Evolutionary conservation across 805 yeast genomes (phyloP), one percentile per base, ranked within the genome.

Genomic region (Candida pini): DNA sequence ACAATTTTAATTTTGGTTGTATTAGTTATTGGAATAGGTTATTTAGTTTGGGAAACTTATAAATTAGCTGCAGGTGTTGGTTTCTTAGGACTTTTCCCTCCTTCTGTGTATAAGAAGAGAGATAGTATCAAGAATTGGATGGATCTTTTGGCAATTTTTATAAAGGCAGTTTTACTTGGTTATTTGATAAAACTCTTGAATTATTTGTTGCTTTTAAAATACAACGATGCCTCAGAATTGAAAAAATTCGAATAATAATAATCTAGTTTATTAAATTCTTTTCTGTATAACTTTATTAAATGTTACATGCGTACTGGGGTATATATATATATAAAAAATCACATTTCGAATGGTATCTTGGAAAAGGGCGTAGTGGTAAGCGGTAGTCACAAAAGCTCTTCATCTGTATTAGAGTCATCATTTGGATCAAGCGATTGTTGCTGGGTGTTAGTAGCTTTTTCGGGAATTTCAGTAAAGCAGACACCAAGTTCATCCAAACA

Each of bases 401-500:
- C n/a, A n/a, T n/a, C n/a, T n/a, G n/a, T n/a, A n/a, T n/a, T n/a
- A n/a, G n/a, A n/a, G n/a, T n/a, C n/a, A n/a, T n/a, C n/a, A n/a
- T n/a, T n/a, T n/a, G n/a, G n/a, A n/a, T n/a, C n/a, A n/a, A n/a
- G n/a, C n/a, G n/a, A n/a, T n/a, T n/a, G n/a, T n/a, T n/a, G n/a
- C n/a, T n/a, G n/a, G n/a, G n/a, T n/a, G 12, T 28, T 23, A 13
- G 17, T 9, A 12, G 18, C 33, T 31, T 9, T 28, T 28, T 13
- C 34, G 31, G n/a, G 21, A 12, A 19, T 19, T 7, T 38, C 45
- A 1, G 54, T 47, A 43, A 51, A 47, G 39, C 54, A 47, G 4
- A 57, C 33, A 3, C 63, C 62, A 26, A 54, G 28, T 15, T 44
- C 46, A 32, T 59, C 63, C 19, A 58, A 36, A 28, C 49, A 46